Base-by-base conservation (phyloP, 2,329 filamentous ascomycete species). In the Alternaria brassicicola region DNA sequence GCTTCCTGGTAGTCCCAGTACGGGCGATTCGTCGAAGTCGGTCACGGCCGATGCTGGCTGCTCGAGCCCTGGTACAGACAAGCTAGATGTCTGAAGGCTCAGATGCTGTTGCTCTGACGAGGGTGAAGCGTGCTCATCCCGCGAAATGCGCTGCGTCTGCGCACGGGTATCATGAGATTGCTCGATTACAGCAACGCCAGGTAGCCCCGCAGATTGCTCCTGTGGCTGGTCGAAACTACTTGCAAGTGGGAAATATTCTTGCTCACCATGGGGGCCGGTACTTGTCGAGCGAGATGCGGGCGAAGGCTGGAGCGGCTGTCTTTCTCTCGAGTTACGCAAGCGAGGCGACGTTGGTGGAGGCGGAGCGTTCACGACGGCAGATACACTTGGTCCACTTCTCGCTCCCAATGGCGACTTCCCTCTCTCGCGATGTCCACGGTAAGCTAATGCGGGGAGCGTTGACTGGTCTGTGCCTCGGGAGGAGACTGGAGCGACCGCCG, bases 1-100 rank as follows among this genome's bases (percentile, higher is more conserved):
- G 87, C 67, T 84, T 9, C 88, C 88, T 4, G 88, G 88, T 59
- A 90, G 83, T 6, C 86, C 88, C 15, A 92, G 77, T 2, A 86
- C 86, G 8, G 89, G 89, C 26, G 89, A 90, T 67, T 90, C 88
- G 54, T 82, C 80, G 46, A 82, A 80, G 43, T 79, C 77, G 3
- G 79, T 81, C 13, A 71, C 67, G 17, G 74, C 75, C 25, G 78
- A 79, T 47, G 65, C 43, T 3, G 73, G 65, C 30, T 72, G 73
- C 17, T 65, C 65, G 21, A 71, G 63, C n/a, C 71, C 63, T 17
- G 75, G 72, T 17, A 65, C 25, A n/a, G 72, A 36, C 15, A 75
- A 39, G 33, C 56, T 65, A 10, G 66, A 65, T 6, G 72, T 76
- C 26, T 72, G 63, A 42, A 76, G 59, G 51, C 62, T 73, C 51